Evolutionary conservation across 192 early-diverging fungal genomes (phyloP).

Genomic region (Podila minutissima): DNA sequence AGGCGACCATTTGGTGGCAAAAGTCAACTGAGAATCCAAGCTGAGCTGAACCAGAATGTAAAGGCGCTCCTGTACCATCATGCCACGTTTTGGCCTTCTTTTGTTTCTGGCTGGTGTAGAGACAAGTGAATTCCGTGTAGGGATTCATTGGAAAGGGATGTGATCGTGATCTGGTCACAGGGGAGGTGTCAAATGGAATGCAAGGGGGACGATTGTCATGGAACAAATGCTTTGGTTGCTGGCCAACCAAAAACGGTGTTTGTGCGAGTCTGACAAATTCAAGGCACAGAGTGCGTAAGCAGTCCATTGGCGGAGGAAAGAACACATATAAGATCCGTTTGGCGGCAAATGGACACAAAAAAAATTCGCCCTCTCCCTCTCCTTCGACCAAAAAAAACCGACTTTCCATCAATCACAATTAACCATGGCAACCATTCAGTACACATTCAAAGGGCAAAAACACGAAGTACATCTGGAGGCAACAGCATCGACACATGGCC

Average conservation of each 20-base stretch:
- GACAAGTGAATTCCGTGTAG: slow-evolving; percentile 47
- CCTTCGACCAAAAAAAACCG: neutral
- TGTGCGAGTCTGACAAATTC: too few relatives aligned
- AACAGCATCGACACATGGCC: neutral
- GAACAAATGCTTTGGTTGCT: too few relatives aligned
- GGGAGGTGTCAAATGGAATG: too few relatives aligned
- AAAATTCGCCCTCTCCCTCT: neutral
- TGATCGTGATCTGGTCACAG: too few relatives aligned
- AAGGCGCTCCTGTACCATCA: slow-evolving; percentile 47
- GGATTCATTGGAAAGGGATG: slow-evolving; percentile 25
- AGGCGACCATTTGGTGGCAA: slow-evolving; percentile 9
- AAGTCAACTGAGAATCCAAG: neutral
- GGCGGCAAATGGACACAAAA: too few relatives aligned
- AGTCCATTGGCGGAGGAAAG: too few relatives aligned
- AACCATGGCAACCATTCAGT: slow-evolving; percentile 26
- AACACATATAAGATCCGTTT: too few relatives aligned
- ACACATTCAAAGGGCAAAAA: slow-evolving; percentile 37
- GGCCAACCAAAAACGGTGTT: too few relatives aligned
- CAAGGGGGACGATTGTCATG: too few relatives aligned
- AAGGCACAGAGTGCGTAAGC: too few relatives aligned
- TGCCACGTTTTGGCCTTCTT: slow-evolving; percentile 67
- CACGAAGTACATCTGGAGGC: neutral
- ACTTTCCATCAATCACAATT: too few relatives aligned
- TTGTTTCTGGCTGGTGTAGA: slow-evolving; percentile 61
- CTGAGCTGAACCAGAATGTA: neutral